Evolutionary conservation across 352 stramenopile genomes (phyloP).

Genomic region (Peronospora belbahrii): DNA sequence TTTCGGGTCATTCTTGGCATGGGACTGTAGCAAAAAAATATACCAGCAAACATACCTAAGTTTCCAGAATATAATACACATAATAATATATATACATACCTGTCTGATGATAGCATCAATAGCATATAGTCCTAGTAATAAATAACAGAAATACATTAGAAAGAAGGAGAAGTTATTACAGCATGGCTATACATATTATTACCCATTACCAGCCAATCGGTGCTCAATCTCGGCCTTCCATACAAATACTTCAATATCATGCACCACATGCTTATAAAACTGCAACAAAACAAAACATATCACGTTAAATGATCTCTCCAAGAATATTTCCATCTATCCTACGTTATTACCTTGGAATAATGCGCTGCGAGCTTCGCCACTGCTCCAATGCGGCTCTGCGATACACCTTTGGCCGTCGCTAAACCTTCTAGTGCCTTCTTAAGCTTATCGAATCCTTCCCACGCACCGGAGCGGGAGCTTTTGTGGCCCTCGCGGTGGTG

Average conservation of each 20-base stretch:
- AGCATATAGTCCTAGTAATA: constrained; percentile 57
- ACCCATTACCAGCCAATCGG: constrained; percentile 50
- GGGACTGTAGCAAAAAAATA: constrained; percentile 31
- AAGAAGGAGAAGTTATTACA: too few species aligned
- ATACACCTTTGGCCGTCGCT: constrained; percentile 71
- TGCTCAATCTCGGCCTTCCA: constrained; percentile 81
- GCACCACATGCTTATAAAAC: constrained; percentile 84
- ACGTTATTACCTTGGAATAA: constrained; percentile 53
- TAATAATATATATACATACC: constrained; percentile 30
- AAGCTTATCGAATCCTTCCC: constrained; percentile 65
- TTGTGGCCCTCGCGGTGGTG: constrained; percentile 20
- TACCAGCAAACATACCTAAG: background rate
- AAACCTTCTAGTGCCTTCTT: constrained; percentile 60
- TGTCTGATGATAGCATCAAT: constrained; percentile 81
- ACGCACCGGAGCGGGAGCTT: constrained; percentile 27
- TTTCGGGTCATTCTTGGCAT: constrained; percentile 54
- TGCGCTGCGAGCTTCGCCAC: constrained; percentile 63
- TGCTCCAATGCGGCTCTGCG: constrained; percentile 60
- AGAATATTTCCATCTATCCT: background rate
- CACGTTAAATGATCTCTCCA: constrained; percentile 8
- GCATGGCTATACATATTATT: background rate
- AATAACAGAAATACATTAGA: background rate
- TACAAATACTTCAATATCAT: constrained; percentile 78
- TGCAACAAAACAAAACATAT: constrained; percentile 32
- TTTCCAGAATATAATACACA: background rate